Evolutionary conservation across 192 early-diverging fungal genomes (phyloP), one percentile per base, ranked within the genome.

Genomic region (Spinellus fusiger): DNA sequence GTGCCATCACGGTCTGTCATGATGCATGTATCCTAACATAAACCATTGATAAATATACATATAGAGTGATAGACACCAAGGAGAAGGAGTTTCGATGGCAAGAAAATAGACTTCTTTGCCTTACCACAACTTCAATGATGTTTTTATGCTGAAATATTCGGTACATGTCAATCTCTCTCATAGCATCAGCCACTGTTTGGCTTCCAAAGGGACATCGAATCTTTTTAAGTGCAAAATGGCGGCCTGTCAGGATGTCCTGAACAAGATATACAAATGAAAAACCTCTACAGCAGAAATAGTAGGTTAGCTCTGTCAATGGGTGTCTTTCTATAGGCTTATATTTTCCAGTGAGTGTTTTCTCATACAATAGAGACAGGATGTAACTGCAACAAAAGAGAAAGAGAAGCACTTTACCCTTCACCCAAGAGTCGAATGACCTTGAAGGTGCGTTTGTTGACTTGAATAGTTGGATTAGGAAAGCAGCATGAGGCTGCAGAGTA

Each of bases 111-210:
- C 9, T 13, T 7, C 29, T 18, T 20, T 3, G 37, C 55, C 66
- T 55, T 78, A 83, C 80, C 65, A 80, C 63, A 31, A 83, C 68
- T 64, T 80, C 68, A 53, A 88, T 81, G 18, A 90, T 81, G 40
- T 86, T 84, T 12, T 66, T 57, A 56, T 87, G 83, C 29, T 68
- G 69, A 63, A 86, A 84, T 50, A 75, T 78, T 9, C 71, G 56
- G 65, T 83, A 82, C 63, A 83, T 84, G n/a, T 82, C 80, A 32
- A 84, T 77, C 47, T 90, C 88, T 38, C 79, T 76, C 70, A 80
- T 74, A 6, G 88, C 86, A 69, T 77, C 74, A 22, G 74, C 73
- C 4, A 80, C 78, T 6, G 74, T 70, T 33, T 83, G 82, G 13
- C 77, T 83, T 0, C 80, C 84, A 35, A 74, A 68, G 1, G 80